Evolutionary conservation across 129 eudicot species (phyloP), one percentile per base, ranked within the genome.

Genomic region (Erigeron canadensis): DNA sequence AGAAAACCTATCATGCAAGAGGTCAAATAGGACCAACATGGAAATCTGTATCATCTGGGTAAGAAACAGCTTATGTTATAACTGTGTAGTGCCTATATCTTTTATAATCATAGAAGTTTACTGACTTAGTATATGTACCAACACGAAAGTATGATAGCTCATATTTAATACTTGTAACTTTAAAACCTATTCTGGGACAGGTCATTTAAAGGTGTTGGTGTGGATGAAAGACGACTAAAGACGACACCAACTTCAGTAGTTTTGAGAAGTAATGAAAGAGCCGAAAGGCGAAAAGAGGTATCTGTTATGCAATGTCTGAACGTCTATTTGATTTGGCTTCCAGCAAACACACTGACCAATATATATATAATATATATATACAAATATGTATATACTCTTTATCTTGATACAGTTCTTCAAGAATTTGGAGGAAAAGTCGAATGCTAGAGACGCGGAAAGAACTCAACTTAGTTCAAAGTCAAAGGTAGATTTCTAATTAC

Each of bases 251-350:
- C 89, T 55, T 74, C 86, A 43, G 62, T 75, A 37, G 69, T 75
- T 76, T 77, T 79, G 84, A 84, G 71, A 81, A 84, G 80, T 73
- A 80, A 80, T 59, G 90, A 79, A 37, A 77, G 70, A 81, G 80
- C 84, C 18, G 90, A 86, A 77, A 84, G 79, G 43, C 78, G 87
- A 75, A 88, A 82, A 88, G 91, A 83, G 93, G 97, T 91, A 76
- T 43, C 54, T 12, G 44, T 68, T 55, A 51, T 43, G 53, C 21
- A 61, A 28, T n/a, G 55, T 44, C 60, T 69, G 28, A 15, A 23
- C 37, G 11, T 7, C 46, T 42, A 57, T 57, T 56, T 19, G 10
- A 19, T 68, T 59, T 45, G 7, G 8, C 44, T 44, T 66, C 18
- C 57, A 56, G 13, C 46, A 46, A 28, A 17, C 50, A 53, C 13